Evolutionary conservation across 768 basidiomycete species (phyloP).

Genomic region (Exsudoporus frostii): DNA sequence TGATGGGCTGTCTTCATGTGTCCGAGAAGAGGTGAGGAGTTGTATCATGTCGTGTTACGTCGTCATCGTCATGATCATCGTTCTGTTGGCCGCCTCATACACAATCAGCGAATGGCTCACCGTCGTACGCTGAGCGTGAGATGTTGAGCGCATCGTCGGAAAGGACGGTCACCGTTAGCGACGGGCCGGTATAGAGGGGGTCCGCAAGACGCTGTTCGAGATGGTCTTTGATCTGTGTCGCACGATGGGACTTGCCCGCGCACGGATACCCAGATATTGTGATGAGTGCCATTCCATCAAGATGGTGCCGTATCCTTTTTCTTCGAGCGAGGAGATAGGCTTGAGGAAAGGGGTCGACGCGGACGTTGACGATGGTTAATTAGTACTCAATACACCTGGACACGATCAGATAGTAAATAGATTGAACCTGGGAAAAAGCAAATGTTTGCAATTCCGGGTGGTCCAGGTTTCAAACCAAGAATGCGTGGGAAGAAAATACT

Average conservation of each 20-base stretch:
- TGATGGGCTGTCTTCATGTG: conserved; percentile 57
- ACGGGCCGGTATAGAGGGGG: conserved; percentile 50
- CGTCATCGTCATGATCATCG: neutral
- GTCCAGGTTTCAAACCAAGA: no score
- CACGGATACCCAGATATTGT: conserved; percentile 87
- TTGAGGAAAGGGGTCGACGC: no score
- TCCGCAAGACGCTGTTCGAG: conserved; percentile 53
- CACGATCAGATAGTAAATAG: no score
- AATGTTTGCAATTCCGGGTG: no score
- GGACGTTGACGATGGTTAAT: no score
- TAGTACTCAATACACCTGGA: no score
- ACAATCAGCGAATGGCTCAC: conserved; percentile 38
- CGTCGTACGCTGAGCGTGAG: conserved; percentile 65
- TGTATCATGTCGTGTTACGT: neutral
- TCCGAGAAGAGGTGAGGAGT: neutral
- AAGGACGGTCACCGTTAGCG: conserved; percentile 46
- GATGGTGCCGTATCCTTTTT: no score
- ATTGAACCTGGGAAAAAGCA: no score
- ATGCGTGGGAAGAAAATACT: no score
- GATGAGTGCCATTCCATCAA: conserved; percentile 75
- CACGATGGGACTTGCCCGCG: conserved; percentile 81
- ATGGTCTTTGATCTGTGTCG: conserved; percentile 55
- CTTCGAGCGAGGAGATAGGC: no score
- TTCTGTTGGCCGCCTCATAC: neutral
- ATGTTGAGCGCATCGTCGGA: conserved; percentile 75